phyloP scores from a whole-genome alignment of 2,329 filamentous ascomycete species.

The Incumbomyces lentus region DNA sequence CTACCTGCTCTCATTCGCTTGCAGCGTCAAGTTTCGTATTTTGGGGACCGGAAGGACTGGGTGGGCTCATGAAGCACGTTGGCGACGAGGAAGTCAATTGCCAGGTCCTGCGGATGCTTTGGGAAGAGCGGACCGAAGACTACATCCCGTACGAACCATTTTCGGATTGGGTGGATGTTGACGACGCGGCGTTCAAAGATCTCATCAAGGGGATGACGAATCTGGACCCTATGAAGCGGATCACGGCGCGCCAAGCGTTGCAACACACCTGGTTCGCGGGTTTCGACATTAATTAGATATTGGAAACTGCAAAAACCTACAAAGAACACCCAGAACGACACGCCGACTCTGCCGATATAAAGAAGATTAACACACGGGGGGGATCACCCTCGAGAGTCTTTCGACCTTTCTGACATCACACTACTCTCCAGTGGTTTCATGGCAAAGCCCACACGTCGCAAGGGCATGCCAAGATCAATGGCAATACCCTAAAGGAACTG shows the following conservation, averaged over 20 bases:
- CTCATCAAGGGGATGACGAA: neutral
- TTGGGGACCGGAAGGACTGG: constrained; percentile 34
- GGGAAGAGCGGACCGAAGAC: constrained; percentile 25
- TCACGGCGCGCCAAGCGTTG: neutral
- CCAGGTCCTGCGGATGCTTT: constrained; percentile 25
- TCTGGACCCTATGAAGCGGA: neutral
- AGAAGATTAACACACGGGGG: too few relatives aligned
- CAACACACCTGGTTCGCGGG: constrained; percentile 9
- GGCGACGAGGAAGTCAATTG: constrained; percentile 24
- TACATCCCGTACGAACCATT: constrained; percentile 27
- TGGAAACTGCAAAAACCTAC: too few relatives aligned
- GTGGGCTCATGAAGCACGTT: constrained; percentile 33
- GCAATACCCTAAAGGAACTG: too few relatives aligned
- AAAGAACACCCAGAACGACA: too few relatives aligned
- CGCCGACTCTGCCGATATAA: too few relatives aligned
- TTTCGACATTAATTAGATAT: neutral
- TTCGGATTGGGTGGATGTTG: constrained; percentile 23
- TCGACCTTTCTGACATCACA: too few relatives aligned
- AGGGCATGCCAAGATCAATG: too few relatives aligned
- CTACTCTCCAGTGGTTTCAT: constrained; percentile 10
- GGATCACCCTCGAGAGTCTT: too few relatives aligned
- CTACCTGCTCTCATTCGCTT: constrained; percentile 31
- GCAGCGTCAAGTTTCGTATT: constrained; percentile 39
- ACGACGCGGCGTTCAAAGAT: neutral
- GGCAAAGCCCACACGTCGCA: too few relatives aligned